These are phyloP conservation scores for Wickerhamiella domercqiae DNA, from an alignment of 805 yeast genomes.

Conservation along the genomic window DNA sequence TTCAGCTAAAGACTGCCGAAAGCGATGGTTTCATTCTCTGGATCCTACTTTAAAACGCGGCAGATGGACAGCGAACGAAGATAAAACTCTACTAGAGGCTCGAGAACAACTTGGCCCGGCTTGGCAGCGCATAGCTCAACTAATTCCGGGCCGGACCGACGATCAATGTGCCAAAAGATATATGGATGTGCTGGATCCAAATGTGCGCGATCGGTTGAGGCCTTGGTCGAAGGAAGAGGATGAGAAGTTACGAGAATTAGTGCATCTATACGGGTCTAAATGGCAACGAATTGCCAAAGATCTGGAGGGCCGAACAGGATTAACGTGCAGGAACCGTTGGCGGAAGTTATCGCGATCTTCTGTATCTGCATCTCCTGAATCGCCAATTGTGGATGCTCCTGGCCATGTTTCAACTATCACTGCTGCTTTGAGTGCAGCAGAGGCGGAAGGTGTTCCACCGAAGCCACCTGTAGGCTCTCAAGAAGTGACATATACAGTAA, in stretches of 20 bases:
- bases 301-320: slow-evolving; percentile 66
- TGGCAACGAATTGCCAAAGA: slow-evolving; percentile 71
- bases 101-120: slow-evolving; percentile 56
- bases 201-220: slow-evolving; percentile 56
- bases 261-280: slow-evolving; percentile 62
- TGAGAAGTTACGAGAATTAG: slow-evolving; percentile 46
- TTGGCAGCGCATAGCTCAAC: slow-evolving; percentile 72
- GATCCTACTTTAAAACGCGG: slow-evolving; percentile 76
- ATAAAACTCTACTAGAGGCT: slow-evolving; percentile 46
- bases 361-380: neutral
- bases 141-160: slow-evolving; percentile 73
- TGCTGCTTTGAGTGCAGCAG: slow-evolving; percentile 26
- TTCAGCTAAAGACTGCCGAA: slow-evolving; percentile 68
- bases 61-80: slow-evolving; percentile 75
- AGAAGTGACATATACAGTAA: neutral
- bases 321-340: slow-evolving; percentile 89
- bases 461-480: neutral
- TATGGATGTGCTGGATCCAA: slow-evolving; percentile 75
- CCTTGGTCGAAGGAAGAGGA: slow-evolving; percentile 77
- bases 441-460: too few species aligned
- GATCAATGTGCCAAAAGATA: slow-evolving; percentile 91
- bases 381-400: neutral
- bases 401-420: neutral
- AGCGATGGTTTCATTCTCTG: slow-evolving; percentile 73
- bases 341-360: slow-evolving; percentile 53